Evolutionary conservation across 257 asterid species (phyloP), one percentile per base, ranked within the genome.

Genomic region (Solanum chaucha): DNA sequence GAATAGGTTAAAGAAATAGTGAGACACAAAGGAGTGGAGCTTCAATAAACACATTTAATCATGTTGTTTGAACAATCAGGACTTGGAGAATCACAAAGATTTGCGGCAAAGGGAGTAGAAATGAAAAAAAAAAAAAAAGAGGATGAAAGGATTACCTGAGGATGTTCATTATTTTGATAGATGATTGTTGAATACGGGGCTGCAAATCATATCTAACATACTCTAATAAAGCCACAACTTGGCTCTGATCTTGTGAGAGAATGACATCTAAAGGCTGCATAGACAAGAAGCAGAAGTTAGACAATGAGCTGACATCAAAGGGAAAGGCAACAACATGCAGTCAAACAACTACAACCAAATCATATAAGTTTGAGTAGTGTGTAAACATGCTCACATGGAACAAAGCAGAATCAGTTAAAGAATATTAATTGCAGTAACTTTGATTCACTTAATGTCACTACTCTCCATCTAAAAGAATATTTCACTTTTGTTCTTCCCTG

Each of bases 201-300:
- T 89, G 93, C 86, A 94, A 90, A 90, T 97, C 98, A 93, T 97
- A 97, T 97, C 99, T 91, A 86, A 95, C 96, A 83, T 94, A 95
- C 91, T 97, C 99, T 88, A 95, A 90, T 84, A 97, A 87, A 86
- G 98, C 92, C 84, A 95, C 91, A 86, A 97, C 92, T 87, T 97
- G 99, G 91, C 88, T 95, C 87, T 90, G 98, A 91, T 97, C 99
- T 88, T 97, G 99, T 87, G 95, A 92, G 87, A 97, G 96, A 87
- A 97, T 91, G 89, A 93, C 93, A 93, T 97, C 99, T 93, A 97
- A 90, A 89, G 99, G 99, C 99, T 97, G 98, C 94, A 94, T 71
- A 13, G 73, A 22, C 44, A 91, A 88, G 78, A 88, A 78, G 78
- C 59, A 86, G 75, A 74, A 12, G 75, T 68, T 65, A 82, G 71